Evolutionary conservation across 2,329 filamentous ascomycete species (phyloP).

Genomic region (Fusarium sp.): DNA sequence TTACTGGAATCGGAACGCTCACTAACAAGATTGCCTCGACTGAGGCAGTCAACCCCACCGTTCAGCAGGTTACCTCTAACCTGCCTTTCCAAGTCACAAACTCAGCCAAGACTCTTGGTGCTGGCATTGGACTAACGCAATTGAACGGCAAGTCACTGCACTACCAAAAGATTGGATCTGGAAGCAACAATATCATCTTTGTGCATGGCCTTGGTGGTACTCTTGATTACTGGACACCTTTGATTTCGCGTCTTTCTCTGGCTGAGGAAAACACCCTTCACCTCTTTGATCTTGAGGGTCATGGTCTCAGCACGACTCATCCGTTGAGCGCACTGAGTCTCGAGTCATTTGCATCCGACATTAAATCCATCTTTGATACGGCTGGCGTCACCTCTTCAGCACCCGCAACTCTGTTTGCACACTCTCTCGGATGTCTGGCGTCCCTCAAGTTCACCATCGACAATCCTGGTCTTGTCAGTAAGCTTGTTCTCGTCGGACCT

Average conservation of each 20-base stretch:
- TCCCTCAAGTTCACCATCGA: constrained; percentile 55
- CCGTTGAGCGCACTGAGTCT: constrained; percentile 56
- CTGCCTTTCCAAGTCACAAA: constrained; percentile 26
- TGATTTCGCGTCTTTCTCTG: constrained; percentile 49
- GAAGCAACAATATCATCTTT: constrained; percentile 53
- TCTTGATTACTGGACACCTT: constrained; percentile 55
- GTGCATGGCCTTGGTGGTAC: constrained; percentile 66
- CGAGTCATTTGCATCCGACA: constrained; percentile 54
- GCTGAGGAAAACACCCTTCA: constrained; percentile 44
- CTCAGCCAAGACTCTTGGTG: constrained; percentile 19
- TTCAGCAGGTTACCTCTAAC: not conserved
- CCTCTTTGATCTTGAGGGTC: constrained; percentile 66
- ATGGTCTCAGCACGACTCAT: constrained; percentile 63
- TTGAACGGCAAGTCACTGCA: constrained; percentile 55
- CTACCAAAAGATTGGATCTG: constrained; percentile 48
- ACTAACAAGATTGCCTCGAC: constrained; percentile 22
- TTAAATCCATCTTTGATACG: constrained; percentile 51
- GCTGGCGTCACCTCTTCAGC: constrained; percentile 43
- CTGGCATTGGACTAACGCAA: constrained; percentile 44
- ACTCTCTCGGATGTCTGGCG: constrained; percentile 62
- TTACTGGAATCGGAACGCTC: constrained; percentile 29
- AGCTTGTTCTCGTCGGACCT: constrained; percentile 60
- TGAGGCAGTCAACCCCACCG: not conserved
- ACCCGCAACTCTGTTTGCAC: constrained; percentile 57
- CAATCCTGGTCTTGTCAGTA: constrained; percentile 53